Evolutionary conservation across 2,329 filamentous ascomycete species (phyloP).

Genomic region (Sporothrix pallida): DNA sequence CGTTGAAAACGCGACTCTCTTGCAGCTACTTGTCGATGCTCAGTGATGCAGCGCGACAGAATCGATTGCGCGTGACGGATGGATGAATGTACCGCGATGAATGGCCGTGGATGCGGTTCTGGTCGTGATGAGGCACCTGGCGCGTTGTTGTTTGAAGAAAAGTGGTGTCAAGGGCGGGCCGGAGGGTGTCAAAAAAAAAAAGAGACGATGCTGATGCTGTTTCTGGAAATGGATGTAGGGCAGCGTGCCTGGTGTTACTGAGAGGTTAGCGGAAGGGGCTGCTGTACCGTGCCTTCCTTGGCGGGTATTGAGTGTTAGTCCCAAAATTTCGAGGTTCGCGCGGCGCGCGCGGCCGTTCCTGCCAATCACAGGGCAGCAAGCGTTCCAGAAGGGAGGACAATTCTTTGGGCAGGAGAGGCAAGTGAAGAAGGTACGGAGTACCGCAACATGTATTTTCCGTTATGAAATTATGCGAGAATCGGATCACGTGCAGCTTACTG

Average conservation of each 20-base stretch:
- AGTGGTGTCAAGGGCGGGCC: conserved; percentile 18
- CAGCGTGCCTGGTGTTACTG: conserved; percentile 17
- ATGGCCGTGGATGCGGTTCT: background rate
- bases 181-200: conserved; percentile 21
- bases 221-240: conserved; percentile 24
- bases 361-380: conserved; percentile 29
- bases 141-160: conserved; percentile 22
- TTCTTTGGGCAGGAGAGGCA: background rate
- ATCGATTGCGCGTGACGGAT: conserved; percentile 26
- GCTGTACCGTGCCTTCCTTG: conserved; percentile 4
- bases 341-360: conserved; percentile 26
- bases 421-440: background rate
- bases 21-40: conserved; percentile 19
- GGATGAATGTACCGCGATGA: background rate
- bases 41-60: conserved; percentile 3
- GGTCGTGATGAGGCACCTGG: background rate
- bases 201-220: conserved; percentile 19
- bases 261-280: conserved; percentile 14
- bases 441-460: conserved; percentile 10
- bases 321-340: conserved; percentile 34
- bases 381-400: background rate
- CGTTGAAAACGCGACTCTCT: conserved; percentile 35
- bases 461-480: background rate
- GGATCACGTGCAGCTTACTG: background rate
- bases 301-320: conserved; percentile 20